phyloP scores from a whole-genome alignment of 305 asterid species.

The Solanum hybrid region DNA sequence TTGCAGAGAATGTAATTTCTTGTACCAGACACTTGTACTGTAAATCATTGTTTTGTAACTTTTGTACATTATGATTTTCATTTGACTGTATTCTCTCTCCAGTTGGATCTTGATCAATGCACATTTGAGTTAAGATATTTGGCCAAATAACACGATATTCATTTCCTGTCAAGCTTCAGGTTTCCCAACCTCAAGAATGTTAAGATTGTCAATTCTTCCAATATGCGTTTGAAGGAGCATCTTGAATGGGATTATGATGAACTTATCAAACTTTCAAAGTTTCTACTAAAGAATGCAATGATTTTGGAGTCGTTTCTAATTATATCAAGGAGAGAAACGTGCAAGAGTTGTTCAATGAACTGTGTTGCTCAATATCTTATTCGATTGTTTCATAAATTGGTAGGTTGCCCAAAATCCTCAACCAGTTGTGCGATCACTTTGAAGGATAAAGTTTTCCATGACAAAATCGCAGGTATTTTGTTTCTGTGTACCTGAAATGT shows the following conservation, averaged over 20 bases:
- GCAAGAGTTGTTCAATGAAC: neutral
- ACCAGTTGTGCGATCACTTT: neutral
- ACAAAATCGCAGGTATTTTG: neutral
- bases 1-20: too few relatives aligned
- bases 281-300: too few relatives aligned
- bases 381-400: neutral
- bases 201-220: too few relatives aligned
- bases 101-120: neutral
- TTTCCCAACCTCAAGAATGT: neutral
- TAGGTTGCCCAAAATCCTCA: neutral
- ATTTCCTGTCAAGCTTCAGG: neutral
- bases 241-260: too few relatives aligned
- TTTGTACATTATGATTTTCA: too few relatives aligned
- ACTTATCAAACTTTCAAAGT: too few relatives aligned
- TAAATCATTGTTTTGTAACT: too few relatives aligned
- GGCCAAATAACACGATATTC: neutral
- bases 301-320: too few relatives aligned
- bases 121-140: neutral
- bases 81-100: too few relatives aligned
- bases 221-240: too few relatives aligned
- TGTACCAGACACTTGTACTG: too few relatives aligned
- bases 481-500: neutral
- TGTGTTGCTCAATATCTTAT: neutral
- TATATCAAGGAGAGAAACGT: too few relatives aligned
- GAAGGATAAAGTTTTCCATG: neutral